Evolutionary conservation across 2,329 filamentous ascomycete species (phyloP), one percentile per base, ranked within the genome.

Genomic region (Westerdykella aurantiaca): DNA sequence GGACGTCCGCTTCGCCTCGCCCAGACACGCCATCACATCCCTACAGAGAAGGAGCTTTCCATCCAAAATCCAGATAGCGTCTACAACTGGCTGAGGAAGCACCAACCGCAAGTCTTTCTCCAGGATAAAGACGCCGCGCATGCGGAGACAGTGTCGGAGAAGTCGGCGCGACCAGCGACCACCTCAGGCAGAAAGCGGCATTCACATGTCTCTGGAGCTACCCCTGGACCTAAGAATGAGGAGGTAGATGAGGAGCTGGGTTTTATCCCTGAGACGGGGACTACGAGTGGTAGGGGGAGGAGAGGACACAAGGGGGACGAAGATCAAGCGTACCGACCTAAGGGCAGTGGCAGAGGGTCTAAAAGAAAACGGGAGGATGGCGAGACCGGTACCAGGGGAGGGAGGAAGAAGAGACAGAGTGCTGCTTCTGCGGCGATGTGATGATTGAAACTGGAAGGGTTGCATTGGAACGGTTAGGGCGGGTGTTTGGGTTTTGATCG

Each of bases 1-100:
- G 61, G 60, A 39, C 57, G 72, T 50, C 67, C 68, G 47, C 54
- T 61, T 63, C 54, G 58, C 67, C 58, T 57, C 45, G 45, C 62
- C 34, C 72, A 68, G 56, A 69, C 58, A 52, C 33, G 33, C 5
- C 66, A 63, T 49, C 55, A 61, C 44, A 70, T 66, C 34, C 61
- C 73, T 45, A 62, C 64, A 44, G 69, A 72, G 58, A 69, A 74
- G 45, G 72, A 80, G 41, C 66, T 75, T 35, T 75, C 81, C 43
- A 68, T 88, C 18, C 79, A 79, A 41, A 97, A 97, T 64, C 89
- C 90, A 0, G 86, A 88, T 34, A 94, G 87, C 46, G 90, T 95
- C 3, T 94, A 95, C 71, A 96, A 94, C 67, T 98, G 93, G 93
- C 79, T 98, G 11, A 80, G 88, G 50, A 83, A 88, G 61, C 78